These are phyloP conservation scores for Diospyros kaki DNA, from an alignment of 148 eudicot genomes.

Conservation along the genomic window DNA sequence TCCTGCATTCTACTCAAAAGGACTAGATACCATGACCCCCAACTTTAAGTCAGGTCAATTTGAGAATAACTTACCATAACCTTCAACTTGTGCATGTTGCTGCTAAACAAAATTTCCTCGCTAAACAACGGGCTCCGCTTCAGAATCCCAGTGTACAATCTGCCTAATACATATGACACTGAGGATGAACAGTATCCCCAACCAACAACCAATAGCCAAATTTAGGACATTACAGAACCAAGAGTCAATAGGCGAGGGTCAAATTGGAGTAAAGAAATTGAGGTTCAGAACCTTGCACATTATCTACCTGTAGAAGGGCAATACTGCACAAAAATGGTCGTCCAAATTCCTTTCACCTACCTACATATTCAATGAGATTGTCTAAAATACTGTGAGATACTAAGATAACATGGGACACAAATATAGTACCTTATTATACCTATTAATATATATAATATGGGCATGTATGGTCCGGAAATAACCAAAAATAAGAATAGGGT, in stretches of 20 bases:
- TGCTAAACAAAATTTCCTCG: too few relatives aligned
- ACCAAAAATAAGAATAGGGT: neutral
- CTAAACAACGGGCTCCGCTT: too few relatives aligned
- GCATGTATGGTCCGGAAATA: neutral
- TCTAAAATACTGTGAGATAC: neutral
- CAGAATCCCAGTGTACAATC: neutral
- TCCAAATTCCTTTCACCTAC: neutral
- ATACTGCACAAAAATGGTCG: neutral
- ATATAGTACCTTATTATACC: too few relatives aligned
- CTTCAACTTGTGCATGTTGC: too few relatives aligned
- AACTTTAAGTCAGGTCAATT: too few relatives aligned
- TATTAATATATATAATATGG: neutral
- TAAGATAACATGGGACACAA: too few relatives aligned
- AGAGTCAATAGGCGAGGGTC: too few relatives aligned
- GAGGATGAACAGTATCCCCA: neutral
- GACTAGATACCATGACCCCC: too few relatives aligned
- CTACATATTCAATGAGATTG: neutral
- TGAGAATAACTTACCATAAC: too few relatives aligned
- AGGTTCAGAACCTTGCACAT: neutral
- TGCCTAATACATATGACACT: neutral
- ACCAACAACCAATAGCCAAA: neutral
- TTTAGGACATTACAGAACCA: neutral
- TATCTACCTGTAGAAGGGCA: neutral
- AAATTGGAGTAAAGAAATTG: neutral
- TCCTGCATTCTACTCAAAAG: too few relatives aligned